Conservation (phyloP, 805 yeast genomes). For the Wickerhamiella azymoides region DNA sequence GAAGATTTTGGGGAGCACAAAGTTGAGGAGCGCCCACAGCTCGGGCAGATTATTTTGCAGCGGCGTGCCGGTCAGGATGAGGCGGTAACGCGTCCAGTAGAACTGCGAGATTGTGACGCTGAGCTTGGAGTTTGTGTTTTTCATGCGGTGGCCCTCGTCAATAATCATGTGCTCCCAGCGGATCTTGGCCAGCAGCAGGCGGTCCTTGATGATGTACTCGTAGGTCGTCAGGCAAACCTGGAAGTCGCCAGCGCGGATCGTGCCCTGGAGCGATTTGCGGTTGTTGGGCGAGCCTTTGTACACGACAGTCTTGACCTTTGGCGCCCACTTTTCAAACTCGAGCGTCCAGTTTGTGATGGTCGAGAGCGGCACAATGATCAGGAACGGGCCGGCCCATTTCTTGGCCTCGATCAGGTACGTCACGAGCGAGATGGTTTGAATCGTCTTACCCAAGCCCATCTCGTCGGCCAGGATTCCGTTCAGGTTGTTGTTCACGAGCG, state of each 20-base stretch:
- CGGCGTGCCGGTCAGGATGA: conserved; percentile 94
- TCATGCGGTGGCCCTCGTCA: conserved; percentile 98
- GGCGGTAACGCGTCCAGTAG: conserved; percentile 73
- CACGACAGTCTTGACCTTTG: conserved; percentile 62
- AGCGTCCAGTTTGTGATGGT: conserved; percentile 91
- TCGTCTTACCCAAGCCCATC: conserved; percentile 97
- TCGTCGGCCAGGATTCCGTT: conserved; percentile 97
- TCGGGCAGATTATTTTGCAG: conserved; percentile 91
- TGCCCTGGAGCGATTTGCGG: conserved; percentile 61
- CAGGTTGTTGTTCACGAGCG: conserved; percentile 78
- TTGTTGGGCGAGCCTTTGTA: conserved; percentile 88
- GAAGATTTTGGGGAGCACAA: conserved; percentile 89
- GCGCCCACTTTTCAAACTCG: conserved; percentile 98
- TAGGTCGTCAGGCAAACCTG: conserved; percentile 85
- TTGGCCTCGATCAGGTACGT: conserved; percentile 72
- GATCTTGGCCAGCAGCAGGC: conserved; percentile 60
- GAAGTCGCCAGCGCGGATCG: conserved; percentile 65
- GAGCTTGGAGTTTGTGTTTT: conserved; percentile 77
- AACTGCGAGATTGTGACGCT: conserved; percentile 70
- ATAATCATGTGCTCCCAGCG: conserved; percentile 96
- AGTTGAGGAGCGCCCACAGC: conserved; percentile 89
- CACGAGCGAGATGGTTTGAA: conserved; percentile 78
- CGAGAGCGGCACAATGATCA: conserved; percentile 88
- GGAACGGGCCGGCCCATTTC: conserved; percentile 65
- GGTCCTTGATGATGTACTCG: conserved; percentile 87